Conservation (phyloP, 768 basidiomycete genomes). For the Leccinum aurantiacum region DNA sequence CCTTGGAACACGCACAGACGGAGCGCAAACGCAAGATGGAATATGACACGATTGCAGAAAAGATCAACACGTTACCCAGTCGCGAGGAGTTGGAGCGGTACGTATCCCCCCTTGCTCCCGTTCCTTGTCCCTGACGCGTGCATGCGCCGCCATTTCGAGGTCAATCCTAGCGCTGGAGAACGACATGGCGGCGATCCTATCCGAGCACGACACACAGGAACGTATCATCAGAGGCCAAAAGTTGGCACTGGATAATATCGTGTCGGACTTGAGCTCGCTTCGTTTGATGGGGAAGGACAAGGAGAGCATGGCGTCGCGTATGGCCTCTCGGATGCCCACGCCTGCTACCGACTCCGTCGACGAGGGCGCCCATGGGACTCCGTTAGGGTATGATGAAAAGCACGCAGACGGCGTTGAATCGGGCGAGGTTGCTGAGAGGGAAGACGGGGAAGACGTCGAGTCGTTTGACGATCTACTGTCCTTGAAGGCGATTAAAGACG, state of each 20-base stretch:
- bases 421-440: constrained; percentile 42
- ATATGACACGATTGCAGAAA: constrained; percentile 82
- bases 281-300: constrained; percentile 70
- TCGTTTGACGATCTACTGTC: constrained; percentile 30
- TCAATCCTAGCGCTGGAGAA: constrained; percentile 69
- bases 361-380: constrained; percentile 22
- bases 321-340: constrained; percentile 43
- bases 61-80: constrained; percentile 73
- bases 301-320: constrained; percentile 44
- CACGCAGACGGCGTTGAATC: constrained; percentile 41
- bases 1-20: constrained; percentile 77
- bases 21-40: constrained; percentile 78
- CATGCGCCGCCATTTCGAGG: constrained; percentile 37
- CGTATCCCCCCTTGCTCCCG: constrained; percentile 29
- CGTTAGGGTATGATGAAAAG: constrained; percentile 33
- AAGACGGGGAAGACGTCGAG: constrained; percentile 39
- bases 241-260: constrained; percentile 61
- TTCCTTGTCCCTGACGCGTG: background rate
- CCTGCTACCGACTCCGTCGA: constrained; percentile 46
- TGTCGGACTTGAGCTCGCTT: constrained; percentile 58
- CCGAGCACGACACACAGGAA: constrained; percentile 74
- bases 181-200: constrained; percentile 72
- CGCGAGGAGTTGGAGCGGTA: constrained; percentile 77
- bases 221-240: constrained; percentile 69
- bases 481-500: constrained; percentile 33